phyloP scores from a whole-genome alignment of 139 green algal species.

The Astrephomene gubernaculifera region DNA sequence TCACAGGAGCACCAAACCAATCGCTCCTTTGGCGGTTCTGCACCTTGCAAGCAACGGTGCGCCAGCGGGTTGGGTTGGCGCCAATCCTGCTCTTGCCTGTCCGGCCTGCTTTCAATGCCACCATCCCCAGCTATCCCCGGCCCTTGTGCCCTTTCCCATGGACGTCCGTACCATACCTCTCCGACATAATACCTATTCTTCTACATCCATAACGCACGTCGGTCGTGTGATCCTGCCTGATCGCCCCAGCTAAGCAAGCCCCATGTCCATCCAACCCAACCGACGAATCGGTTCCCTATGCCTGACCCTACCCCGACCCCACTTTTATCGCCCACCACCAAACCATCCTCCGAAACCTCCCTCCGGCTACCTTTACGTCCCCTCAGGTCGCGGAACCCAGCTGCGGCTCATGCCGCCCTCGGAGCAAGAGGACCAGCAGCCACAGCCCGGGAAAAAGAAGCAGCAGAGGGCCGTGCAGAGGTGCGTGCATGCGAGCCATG shows the following conservation, averaged over 20 bases:
- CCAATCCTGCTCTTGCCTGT: neutral
- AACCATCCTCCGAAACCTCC: no score
- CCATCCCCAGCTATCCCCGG: neutral
- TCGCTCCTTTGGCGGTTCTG: neutral
- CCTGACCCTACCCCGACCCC: no score
- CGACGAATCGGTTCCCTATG: no score
- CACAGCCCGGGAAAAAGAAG: neutral
- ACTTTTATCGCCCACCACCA: no score
- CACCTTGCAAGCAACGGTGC: conserved; percentile 5
- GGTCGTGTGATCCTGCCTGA: neutral
- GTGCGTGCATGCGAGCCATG: neutral
- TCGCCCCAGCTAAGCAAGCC: no score
- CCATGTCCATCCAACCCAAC: no score
- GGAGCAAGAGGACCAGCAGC: no score
- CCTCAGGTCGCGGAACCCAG: no score
- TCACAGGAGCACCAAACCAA: neutral
- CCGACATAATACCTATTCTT: neutral
- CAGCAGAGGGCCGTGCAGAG: neutral
- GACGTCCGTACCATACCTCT: neutral
- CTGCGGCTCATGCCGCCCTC: no score
- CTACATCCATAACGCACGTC: neutral
- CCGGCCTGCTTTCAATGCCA: neutral
- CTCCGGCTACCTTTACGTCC: no score
- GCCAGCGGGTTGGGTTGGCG: neutral
- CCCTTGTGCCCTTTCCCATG: neutral